A percentile compares a stretch with the other conserved stretches of the same genome.
phyloP scores from a whole-genome alignment of 352 stramenopile genomes.

The Thalassiosira hispida region DNA sequence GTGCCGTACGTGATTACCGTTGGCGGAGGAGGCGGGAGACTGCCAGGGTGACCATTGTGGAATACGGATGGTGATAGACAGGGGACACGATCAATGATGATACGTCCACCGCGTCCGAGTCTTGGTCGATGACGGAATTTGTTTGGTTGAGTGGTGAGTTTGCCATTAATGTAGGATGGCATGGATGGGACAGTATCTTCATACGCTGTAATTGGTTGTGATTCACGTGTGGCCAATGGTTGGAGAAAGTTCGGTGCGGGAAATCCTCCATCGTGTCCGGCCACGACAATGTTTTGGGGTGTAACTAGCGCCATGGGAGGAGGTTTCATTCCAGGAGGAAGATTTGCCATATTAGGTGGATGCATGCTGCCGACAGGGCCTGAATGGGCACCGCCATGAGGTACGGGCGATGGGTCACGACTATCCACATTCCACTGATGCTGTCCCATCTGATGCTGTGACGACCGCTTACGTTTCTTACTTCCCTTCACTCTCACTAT shows the following conservation, averaged over 20 bases:
- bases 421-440: conserved; percentile 11
- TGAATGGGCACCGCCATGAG: too few relatives aligned
- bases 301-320: background rate
- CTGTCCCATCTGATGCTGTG: background rate
- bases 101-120: conserved; percentile 73
- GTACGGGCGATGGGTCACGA: conserved; percentile 18
- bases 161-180: conserved; percentile 64
- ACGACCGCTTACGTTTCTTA: conserved; percentile 43
- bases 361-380: background rate
- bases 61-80: conserved; percentile 8
- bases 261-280: conserved; percentile 74
- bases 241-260: conserved; percentile 77
- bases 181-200: conserved; percentile 63
- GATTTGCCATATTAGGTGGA: background rate
- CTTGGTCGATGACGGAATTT: conserved; percentile 71
- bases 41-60: conserved; percentile 18
- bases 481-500: conserved; percentile 18
- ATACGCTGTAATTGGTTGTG: conserved; percentile 56
- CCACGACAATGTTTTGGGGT: conserved; percentile 51
- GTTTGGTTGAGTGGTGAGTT: conserved; percentile 33
- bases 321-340: background rate
- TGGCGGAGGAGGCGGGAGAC: conserved; percentile 31
- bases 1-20: conserved; percentile 40
- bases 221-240: conserved; percentile 64
- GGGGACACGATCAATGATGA: conserved; percentile 78